Base-by-base conservation (phyloP, 1,284 basidiomycete genomes). In the Vanrija sp. region DNA sequence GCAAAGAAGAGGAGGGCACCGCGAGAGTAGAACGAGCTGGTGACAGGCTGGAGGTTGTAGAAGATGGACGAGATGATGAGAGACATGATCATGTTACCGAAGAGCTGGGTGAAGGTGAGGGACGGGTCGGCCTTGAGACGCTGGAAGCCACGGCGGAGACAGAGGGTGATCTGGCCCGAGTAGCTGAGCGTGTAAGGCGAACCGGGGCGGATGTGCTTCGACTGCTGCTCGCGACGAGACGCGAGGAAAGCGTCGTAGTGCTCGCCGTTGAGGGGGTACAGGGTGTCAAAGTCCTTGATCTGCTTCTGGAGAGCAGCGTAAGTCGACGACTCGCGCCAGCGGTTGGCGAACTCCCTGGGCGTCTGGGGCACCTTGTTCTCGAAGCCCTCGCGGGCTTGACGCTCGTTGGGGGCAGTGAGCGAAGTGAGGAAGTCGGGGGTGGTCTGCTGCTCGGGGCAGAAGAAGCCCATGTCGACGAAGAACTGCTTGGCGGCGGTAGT, bases 401-500 rank as follows among this genome's bases (percentile, higher is more conserved):
- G 85, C 42, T 83, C 85, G 10, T 78, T 71, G 0, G 83, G 78
- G 65, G 85, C 82, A 1, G 86, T 87, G n/a, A 86, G 78, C 62
- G 71, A 78, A 57, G 71, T 73, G 44, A 87, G 76, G 74, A 87
- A 89, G 66, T 86, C 86, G 43, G 74, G 73, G 15, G 66, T 67
- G 19, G 76, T 76, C 58, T 76, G 72, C 55, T 75, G 75, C 38
- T 70, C 66, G 45, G 71, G 79, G 67, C 74, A 76, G 38, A 85
- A 82, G 78, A 85, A 95, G 8, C 91, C 91, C 54, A 93, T 80
- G 45, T 80, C 73, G 67, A 88, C 82, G 64, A 92, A 92, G 78
- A 91, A 93, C 3, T 79, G 77, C 49, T 88, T 85, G 15, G 91
- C 91, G 53, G 85, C 81, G 77, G 74, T 73, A 1, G 85, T 81